Conservation (phyloP, 2,329 filamentous ascomycete genomes). For the Venturia carpophila region DNA sequence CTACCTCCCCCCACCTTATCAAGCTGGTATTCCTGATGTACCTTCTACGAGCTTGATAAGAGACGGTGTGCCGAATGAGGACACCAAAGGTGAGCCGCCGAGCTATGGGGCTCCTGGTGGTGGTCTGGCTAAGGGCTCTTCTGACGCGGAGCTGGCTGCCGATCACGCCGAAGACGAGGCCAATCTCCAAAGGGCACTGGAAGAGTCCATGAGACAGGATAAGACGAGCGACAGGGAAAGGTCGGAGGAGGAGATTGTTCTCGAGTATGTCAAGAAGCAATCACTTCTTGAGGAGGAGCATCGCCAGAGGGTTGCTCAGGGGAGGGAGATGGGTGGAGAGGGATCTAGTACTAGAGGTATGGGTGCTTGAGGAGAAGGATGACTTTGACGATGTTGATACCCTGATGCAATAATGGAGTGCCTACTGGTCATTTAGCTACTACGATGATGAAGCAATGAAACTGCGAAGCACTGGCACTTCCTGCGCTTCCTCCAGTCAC, state of each 20-base stretch:
- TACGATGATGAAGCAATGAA: neutral
- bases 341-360: neutral
- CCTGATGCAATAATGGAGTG: neutral
- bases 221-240: constrained; percentile 32
- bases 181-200: constrained; percentile 31
- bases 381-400: constrained; percentile 7
- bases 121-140: constrained; percentile 19
- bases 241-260: constrained; percentile 63
- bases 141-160: neutral
- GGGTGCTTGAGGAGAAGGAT: neutral
- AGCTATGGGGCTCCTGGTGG: constrained; percentile 18
- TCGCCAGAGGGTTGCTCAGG: constrained; percentile 9
- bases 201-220: constrained; percentile 27
- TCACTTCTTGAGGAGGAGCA: constrained; percentile 60
- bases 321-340: neutral
- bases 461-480: neutral
- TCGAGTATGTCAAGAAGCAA: constrained; percentile 72
- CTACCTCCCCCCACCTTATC: neutral
- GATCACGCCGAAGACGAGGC: constrained; percentile 28
- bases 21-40: neutral
- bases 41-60: constrained; percentile 13
- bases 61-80: neutral
- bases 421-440: neutral
- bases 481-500: neutral
- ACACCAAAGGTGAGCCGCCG: constrained; percentile 15